Base-by-base conservation (phyloP, 2,329 filamentous ascomycete species). In the Arthrinium puccinioides region DNA sequence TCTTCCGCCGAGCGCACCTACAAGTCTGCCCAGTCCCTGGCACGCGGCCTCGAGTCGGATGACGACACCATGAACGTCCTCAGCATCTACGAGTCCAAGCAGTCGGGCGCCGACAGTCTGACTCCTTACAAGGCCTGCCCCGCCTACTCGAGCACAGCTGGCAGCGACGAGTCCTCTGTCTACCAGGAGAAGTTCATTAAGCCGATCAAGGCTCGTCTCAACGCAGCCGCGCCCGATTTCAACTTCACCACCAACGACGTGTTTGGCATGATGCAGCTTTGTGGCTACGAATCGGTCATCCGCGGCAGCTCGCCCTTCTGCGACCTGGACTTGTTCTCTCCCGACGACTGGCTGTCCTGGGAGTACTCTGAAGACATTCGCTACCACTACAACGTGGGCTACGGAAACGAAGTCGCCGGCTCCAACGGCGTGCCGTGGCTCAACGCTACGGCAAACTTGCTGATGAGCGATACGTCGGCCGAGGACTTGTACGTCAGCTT, bases 401-500 rank as follows among this genome's bases (percentile, higher is more conserved):
- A 84, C 44, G 79, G 79, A 5, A 77, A 72, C 44, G 52, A 60
- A 0, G 61, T 76, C 2, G 68, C 75, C 1, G 76, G 76, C 0
- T 65, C 66, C 14, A 64, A 83, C 6, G 81, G 81, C 2, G 70
- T 76, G 37, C 80, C 80, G 0, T 85, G 81, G 81, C 51, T 84
- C 6, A 81, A 81, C 44, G 72, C 77, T 0, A 79, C 77, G 1
- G 64, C 75, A 0, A 49, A 60, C 9, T 59, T 76, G 0, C 59
- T 80, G 9, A 50, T 75, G 36, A 55, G 48, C 19, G 44, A 57
- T 2, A 47, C 53, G 1, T 45, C 55, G 6, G 51, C 50, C 10
- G 69, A 84, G 49, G 76, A 83, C 39, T 63, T 84, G 7, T 81
- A 79, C 50, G 66, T 84, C 27, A 79, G 75, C 36, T 84, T 84